Conservation (phyloP, 2,329 filamentous ascomycete species). For the Conoideocrella luteorostrata region DNA sequence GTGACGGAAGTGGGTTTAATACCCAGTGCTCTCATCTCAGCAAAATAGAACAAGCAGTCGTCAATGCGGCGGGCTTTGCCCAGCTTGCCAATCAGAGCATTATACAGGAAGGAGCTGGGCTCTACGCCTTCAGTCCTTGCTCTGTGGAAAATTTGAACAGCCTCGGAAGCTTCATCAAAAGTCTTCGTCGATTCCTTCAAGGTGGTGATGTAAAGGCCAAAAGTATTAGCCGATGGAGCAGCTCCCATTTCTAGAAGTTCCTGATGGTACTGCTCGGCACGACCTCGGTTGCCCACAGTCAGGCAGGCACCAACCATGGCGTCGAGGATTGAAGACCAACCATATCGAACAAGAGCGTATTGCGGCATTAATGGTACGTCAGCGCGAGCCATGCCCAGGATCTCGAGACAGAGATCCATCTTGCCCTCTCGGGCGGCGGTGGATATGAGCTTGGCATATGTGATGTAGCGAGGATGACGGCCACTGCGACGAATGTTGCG, state of each 20-base stretch:
- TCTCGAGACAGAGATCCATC: constrained; percentile 74
- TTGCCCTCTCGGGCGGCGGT: constrained; percentile 82
- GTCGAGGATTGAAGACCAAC: constrained; percentile 94
- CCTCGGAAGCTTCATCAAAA: constrained; percentile 94
- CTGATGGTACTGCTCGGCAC: constrained; percentile 83
- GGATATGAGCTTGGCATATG: constrained; percentile 90
- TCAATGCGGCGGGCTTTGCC: constrained; percentile 97
- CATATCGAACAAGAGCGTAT: constrained; percentile 83
- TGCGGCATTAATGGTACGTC: constrained; percentile 82
- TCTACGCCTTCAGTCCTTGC: constrained; percentile 91
- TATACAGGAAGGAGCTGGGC: constrained; percentile 95
- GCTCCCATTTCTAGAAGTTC: constrained; percentile 86
- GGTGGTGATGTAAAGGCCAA: constrained; percentile 98
- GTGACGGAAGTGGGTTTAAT: constrained; percentile 96
- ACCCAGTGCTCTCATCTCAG: constrained; percentile 87
- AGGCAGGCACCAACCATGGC: constrained; percentile 93
- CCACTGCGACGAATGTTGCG: constrained; percentile 90
- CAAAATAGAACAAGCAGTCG: constrained; percentile 96
- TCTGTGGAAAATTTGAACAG: constrained; percentile 93
- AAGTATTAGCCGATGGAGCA: constrained; percentile 93
- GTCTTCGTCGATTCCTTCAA: constrained; percentile 96
- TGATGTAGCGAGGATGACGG: constrained; percentile 90
- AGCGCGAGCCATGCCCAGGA: constrained; percentile 79
- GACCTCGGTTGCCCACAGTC: constrained; percentile 69
- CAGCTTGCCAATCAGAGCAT: constrained; percentile 94